Percentiles rank a stretch among this genome's conserved stretches.
These are phyloP conservation scores for Fusarium sp. DNA, from an alignment of 2,329 filamentous ascomycete genomes.

Conservation along the genomic window DNA sequence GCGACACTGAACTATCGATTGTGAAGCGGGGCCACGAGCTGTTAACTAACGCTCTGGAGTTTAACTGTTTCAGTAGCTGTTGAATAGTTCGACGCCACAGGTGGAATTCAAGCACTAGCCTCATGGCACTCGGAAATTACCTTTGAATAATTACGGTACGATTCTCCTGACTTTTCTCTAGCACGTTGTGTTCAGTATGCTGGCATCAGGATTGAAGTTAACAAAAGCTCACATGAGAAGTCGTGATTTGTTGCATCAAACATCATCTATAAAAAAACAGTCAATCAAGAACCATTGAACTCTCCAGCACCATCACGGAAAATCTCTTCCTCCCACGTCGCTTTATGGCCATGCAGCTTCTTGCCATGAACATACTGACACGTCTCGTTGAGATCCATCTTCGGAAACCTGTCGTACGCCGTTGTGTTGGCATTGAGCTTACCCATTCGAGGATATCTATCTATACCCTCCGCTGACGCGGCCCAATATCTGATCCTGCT, in stretches of 20 bases:
- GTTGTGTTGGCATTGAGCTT: not conserved
- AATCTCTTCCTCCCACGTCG: slow-evolving; percentile 5
- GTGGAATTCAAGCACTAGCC: not conserved
- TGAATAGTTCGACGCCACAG: not conserved
- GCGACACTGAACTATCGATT: not conserved
- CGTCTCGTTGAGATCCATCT: not conserved
- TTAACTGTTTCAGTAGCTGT: not conserved
- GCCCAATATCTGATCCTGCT: slow-evolving; percentile 11
- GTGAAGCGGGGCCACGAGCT: not conserved
- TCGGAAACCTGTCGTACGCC: not conserved
- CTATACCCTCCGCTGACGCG: not conserved
- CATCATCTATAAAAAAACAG: too few species aligned
- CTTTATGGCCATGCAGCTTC: not conserved
- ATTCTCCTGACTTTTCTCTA: not conserved
- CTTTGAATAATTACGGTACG: not conserved
- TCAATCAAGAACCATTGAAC: not conserved
- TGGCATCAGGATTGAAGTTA: too few species aligned
- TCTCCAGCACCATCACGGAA: not conserved
- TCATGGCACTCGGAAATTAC: not conserved
- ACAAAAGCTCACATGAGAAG: fast-evolving
- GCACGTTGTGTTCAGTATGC: fast-evolving
- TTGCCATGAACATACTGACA: not conserved
- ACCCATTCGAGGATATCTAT: slow-evolving; percentile 1
- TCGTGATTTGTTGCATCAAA: fast-evolving
- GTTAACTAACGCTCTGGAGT: not conserved